Evolutionary conservation across 1,139 yeast species (phyloP), one percentile per base, ranked within the genome.

Genomic region (Trichomonascaceae sp.): DNA sequence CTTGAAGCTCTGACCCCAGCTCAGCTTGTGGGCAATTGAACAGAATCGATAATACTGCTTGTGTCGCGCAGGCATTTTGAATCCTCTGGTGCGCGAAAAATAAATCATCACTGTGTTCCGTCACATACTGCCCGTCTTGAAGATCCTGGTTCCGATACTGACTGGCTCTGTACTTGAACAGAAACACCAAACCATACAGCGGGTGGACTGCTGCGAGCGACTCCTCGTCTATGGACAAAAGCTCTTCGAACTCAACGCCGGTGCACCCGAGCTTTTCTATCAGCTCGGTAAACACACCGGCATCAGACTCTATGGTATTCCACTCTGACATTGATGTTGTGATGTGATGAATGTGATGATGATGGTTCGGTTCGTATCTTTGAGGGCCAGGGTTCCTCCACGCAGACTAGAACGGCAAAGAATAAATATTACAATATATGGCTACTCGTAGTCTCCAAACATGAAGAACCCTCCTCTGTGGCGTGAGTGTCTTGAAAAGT

Each of bases 401-500:
- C n/a, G n/a, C n/a, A n/a, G n/a, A 16, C 26, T 15, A 20, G 16
- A 16, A 15, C 13, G 18, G 17, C 13, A 6, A 6, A 17, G 15
- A 13, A 5, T 28, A 5, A 13, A 16, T 28, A 28, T 16, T 17
- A 15, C 6, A 5, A 16, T n/a, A n/a, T n/a, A n/a, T n/a, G n/a
- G n/a, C n/a, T 39, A 44, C 31, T 65, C 67, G 32, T 54, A 54
- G 32, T 57, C 56, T 9, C 63, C 63, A 41, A 66, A 59, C 1
- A 57, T 43, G 15, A 61, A 36, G 5, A 59, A 42, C n/a, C 65
- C 63, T 5, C 69, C 64, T 17, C 69, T 65, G 37, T 78, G 64
- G n/a, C n/a, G n/a, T 23, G 92, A 77, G 52, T 84, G 95, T 51
- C 95, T 68, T 14, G 93, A 82, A 54, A 89, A 89, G 59, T 85